Evolutionary conservation across 2,329 filamentous ascomycete genomes (phyloP).

Genomic region (Curvularia hawaiiensis): DNA sequence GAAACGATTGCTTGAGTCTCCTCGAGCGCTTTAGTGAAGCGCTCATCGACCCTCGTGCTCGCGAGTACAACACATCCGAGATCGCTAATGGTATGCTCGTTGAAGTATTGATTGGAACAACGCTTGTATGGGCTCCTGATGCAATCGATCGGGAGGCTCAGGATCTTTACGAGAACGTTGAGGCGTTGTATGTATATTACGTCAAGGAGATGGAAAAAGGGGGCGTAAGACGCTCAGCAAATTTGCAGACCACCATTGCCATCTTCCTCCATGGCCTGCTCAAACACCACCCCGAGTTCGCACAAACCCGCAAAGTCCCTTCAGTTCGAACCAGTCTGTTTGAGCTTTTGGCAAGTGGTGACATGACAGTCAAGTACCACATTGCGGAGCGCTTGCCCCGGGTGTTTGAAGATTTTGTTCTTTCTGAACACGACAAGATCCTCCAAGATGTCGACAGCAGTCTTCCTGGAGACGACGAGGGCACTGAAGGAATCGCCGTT

Average conservation of each 20-base stretch:
- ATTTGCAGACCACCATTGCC: conserved; percentile 69
- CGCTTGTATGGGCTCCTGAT: conserved; percentile 30
- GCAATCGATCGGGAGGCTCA: conserved; percentile 33
- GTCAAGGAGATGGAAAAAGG: conserved; percentile 69
- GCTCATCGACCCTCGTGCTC: conserved; percentile 41
- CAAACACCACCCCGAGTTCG: conserved; percentile 69
- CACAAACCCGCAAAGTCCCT: conserved; percentile 62
- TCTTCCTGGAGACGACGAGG: conserved; percentile 74
- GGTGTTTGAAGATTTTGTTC: conserved; percentile 81
- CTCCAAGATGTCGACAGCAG: conserved; percentile 82
- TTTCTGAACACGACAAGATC: conserved; percentile 81
- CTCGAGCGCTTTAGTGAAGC: conserved; percentile 39
- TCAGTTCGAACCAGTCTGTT: conserved; percentile 75
- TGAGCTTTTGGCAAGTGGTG: conserved; percentile 68
- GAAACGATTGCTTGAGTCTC: conserved; percentile 33
- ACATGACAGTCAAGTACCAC: conserved; percentile 75
- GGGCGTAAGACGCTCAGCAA: conserved; percentile 68
- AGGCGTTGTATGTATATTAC: conserved; percentile 81
- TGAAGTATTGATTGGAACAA: conserved; percentile 40
- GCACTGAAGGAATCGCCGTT: conserved; percentile 82
- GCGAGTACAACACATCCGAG: conserved; percentile 46
- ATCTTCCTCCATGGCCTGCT: conserved; percentile 73
- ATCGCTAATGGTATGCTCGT: conserved; percentile 46
- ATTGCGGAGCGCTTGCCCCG: conserved; percentile 71
- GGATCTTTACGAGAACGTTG: conserved; percentile 65